Conservation (phyloP, 179 eudicot species). For the Beta lomatogona region DNA sequence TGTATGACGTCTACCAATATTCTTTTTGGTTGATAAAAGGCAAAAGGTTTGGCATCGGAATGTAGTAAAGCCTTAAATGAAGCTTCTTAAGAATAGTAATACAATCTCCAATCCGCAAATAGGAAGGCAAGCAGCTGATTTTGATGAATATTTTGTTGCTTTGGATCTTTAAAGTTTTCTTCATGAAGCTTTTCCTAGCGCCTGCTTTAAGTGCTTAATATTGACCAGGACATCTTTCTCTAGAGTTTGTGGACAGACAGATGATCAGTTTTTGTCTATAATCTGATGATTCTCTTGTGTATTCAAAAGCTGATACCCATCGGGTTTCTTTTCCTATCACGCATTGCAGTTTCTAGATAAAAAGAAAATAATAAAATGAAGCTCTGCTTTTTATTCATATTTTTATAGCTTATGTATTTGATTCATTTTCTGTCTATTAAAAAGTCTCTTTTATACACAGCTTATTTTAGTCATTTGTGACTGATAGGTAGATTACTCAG, state of each 20-base stretch:
- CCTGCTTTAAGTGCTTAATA: background rate
- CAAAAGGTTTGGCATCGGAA: too few relatives aligned
- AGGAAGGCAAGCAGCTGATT: too few relatives aligned
- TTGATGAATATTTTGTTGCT: too few relatives aligned
- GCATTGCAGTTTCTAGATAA: background rate
- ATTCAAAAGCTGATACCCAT: background rate
- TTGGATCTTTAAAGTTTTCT: too few relatives aligned
- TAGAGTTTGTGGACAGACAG: background rate
- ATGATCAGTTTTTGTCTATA: background rate
- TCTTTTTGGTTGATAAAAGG: too few relatives aligned
- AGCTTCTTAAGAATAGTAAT: too few relatives aligned
- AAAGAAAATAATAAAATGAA: too few relatives aligned
- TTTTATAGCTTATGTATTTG: background rate
- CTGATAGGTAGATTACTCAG: conserved; percentile 94
- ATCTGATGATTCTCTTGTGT: background rate
- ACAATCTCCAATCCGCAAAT: too few relatives aligned
- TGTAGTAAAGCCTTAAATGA: too few relatives aligned
- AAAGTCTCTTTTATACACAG: background rate
- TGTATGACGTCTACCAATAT: too few relatives aligned
- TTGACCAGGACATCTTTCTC: background rate
- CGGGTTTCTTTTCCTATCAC: background rate
- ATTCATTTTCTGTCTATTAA: background rate
- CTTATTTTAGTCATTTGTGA: conserved; percentile 20
- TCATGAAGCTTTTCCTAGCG: background rate
- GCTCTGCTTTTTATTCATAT: too few relatives aligned